Base-by-base conservation (phyloP, 2,329 filamentous ascomycete genomes). In the Ascochyta rabiei region DNA sequence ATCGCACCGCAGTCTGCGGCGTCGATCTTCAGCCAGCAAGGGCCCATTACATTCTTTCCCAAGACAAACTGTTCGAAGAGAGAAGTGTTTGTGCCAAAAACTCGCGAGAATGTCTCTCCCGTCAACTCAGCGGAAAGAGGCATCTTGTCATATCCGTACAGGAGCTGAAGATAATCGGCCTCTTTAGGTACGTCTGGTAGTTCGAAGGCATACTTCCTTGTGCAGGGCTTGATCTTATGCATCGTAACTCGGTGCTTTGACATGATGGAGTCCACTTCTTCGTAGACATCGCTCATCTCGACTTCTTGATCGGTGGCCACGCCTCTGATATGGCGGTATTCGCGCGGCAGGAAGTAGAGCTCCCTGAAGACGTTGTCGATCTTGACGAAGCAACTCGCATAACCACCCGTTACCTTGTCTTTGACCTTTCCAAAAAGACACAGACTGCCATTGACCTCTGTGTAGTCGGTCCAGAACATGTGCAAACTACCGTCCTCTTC, bases 11-110 rank as follows among this genome's bases (percentile, higher is more conserved):
- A 97, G 73, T 97, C 88, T 26, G 90, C 90, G 62, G 89, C 88
- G 62, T 92, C 84, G 50, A 99, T 95, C 71, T 89, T 93, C 40
- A 99, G 84, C 95, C 95, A 99, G 74, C 95, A 98, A 26, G 95
- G 95, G 1, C 95, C 95, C 93, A 97, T 99, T 66, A 99, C 90
- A 71, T 96, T 96, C 79, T 97, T 98, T 90, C 93, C 97, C 5
- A 99, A 82, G 18, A 99, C 95, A 71, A 99, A 99, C 67, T 99
- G 95, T 76, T 99, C 95, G 66, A 99, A 99, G 0, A 99, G 82
- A 1, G 91, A 87, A 0, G 95, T 99, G 74, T 95, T 96, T 52
- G 89, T 89, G 24, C 96, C 95, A 64, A 99, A 99, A 21, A 96
- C 88, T 62, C 91, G 90, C 1, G 93, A 97, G 71, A 93, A 99